A percentile compares a stretch with the other conserved stretches of the same genome.
Conservation (phyloP, 2,329 filamentous ascomycete genomes). For the Tolypocladium amazonense region DNA sequence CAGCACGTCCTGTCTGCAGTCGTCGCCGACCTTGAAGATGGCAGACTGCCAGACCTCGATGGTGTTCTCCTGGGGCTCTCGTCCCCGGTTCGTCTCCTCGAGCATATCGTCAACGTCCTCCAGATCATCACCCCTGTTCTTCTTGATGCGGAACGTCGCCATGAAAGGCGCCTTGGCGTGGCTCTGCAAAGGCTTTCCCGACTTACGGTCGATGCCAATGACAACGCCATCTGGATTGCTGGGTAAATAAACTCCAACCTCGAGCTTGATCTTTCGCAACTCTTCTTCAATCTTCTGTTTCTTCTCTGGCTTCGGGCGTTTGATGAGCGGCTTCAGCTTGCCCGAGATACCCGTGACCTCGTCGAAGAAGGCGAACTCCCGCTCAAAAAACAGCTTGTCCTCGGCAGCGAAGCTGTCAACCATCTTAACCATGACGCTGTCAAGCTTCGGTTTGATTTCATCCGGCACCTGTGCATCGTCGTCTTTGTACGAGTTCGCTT, state of each 20-base stretch:
- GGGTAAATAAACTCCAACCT: slow-evolving; percentile 92
- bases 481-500: slow-evolving; percentile 96
- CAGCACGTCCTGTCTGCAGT: slow-evolving; percentile 93
- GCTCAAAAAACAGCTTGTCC: slow-evolving; percentile 81
- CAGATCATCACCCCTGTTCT: slow-evolving; percentile 47
- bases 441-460: slow-evolving; percentile 83
- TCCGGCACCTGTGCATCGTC: slow-evolving; percentile 87
- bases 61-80: slow-evolving; percentile 35
- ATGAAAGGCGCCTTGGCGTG: slow-evolving; percentile 98
- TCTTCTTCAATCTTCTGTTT: slow-evolving; percentile 99
- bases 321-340: slow-evolving; percentile 88
- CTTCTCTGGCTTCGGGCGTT: slow-evolving; percentile 87
- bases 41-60: slow-evolving; percentile 98
- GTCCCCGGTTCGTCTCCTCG: slow-evolving; percentile 30
- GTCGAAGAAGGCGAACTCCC: slow-evolving; percentile 96
- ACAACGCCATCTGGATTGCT: slow-evolving; percentile 96
- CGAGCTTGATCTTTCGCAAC: slow-evolving; percentile 90
- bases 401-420: slow-evolving; percentile 68
- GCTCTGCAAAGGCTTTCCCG: slow-evolving; percentile 91
- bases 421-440: slow-evolving; percentile 79
- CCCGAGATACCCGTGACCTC: slow-evolving; percentile 94
- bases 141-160: slow-evolving; percentile 96
- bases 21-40: slow-evolving; percentile 99
- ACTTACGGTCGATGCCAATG: slow-evolving; percentile 95
- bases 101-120: slow-evolving; percentile 43